Evolutionary conservation across 352 stramenopile genomes (phyloP).

Genomic region (Globisporangium apiculatum): DNA sequence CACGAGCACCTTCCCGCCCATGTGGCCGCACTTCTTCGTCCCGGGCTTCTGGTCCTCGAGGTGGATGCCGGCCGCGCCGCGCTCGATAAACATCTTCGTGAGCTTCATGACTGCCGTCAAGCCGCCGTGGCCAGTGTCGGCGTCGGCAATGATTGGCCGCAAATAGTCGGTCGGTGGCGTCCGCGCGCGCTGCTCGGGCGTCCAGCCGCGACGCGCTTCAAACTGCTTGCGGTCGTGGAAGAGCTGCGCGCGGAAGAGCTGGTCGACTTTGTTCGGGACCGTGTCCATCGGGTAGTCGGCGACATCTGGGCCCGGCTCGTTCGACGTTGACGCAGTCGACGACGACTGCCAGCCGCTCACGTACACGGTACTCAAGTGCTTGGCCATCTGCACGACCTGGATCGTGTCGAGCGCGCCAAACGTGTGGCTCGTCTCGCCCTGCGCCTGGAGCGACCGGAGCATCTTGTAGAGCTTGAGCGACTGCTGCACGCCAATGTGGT

Average conservation of each 20-base stretch:
- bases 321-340: slow-evolving; percentile 91
- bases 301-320: slow-evolving; percentile 95
- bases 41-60: slow-evolving; percentile 98
- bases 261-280: slow-evolving; percentile 96
- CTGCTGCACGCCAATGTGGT: slow-evolving; percentile 41
- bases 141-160: slow-evolving; percentile 95
- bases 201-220: slow-evolving; percentile 87
- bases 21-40: slow-evolving; percentile 99
- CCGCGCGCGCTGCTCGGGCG: slow-evolving; percentile 62
- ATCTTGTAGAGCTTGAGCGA: slow-evolving; percentile 86
- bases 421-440: slow-evolving; percentile 79
- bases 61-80: slow-evolving; percentile 96
- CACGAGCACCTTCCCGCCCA: slow-evolving; percentile 97
- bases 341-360: slow-evolving; percentile 97
- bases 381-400: slow-evolving; percentile 93
- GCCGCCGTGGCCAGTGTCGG: slow-evolving; percentile 95
- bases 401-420: slow-evolving; percentile 91
- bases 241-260: slow-evolving; percentile 95
- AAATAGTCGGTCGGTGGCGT: slow-evolving; percentile 92
- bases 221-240: slow-evolving; percentile 97
- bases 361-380: slow-evolving; percentile 95
- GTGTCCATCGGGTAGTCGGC: slow-evolving; percentile 99
- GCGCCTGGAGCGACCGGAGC: slow-evolving; percentile 72
- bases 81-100: slow-evolving; percentile 98
- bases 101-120: slow-evolving; percentile 98